Conservation (phyloP, 75 land plant species). For the Pinus albicaulis region DNA sequence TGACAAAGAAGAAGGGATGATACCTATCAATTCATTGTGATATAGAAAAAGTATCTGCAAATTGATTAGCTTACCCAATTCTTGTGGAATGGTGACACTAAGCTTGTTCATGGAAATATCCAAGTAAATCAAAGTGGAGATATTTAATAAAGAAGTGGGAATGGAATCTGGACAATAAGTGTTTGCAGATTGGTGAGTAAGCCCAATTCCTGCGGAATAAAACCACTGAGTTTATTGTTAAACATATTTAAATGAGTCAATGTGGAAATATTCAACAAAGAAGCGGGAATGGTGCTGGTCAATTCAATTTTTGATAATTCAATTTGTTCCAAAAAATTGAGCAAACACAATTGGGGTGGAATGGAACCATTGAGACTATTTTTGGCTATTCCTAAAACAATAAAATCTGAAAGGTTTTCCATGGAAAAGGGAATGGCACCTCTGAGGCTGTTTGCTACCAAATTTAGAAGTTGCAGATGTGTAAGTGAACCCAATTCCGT, state of each 20-base stretch:
- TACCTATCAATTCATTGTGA: no score
- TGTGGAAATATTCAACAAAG: conserved; percentile 6
- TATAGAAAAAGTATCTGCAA: no score
- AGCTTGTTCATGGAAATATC: no score
- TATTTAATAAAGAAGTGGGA: conserved; percentile 16
- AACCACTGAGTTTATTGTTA: conserved; percentile 9
- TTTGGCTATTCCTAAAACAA: conserved; percentile 12
- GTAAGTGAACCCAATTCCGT: no score
- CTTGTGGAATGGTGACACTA: no score
- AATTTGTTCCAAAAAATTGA: not conserved
- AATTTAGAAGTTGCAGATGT: no score
- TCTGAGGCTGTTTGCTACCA: no score
- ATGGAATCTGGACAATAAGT: not conserved
- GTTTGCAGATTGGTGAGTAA: not conserved
- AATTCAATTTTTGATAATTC: not conserved
- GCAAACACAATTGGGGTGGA: conserved; percentile 22
- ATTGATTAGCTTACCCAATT: no score
- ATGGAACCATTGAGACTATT: conserved; percentile 33
- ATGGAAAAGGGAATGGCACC: no score
- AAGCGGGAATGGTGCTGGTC: conserved; percentile 20
- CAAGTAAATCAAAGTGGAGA: no score
- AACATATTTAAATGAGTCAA: not conserved
- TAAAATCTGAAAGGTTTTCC: no score
- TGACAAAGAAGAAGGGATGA: no score
- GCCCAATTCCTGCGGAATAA: conserved; percentile 13